Conservation (phyloP, 2,329 filamentous ascomycete genomes). For the Xylaria arbuscula region DNA sequence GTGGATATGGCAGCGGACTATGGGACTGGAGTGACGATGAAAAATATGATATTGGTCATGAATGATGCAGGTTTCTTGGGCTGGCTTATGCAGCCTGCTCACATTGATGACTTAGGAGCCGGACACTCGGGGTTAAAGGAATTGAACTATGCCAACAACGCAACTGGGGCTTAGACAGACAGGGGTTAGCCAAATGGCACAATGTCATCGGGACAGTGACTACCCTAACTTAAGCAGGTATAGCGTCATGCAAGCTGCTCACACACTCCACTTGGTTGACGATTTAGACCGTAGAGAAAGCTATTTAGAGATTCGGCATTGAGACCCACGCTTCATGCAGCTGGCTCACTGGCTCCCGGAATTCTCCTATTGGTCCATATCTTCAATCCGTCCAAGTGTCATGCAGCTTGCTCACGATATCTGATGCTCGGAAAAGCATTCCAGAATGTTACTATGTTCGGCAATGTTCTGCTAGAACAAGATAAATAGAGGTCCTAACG, state of each 20-base stretch:
- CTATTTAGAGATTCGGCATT: too few species aligned
- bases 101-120: constrained; percentile 27
- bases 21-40: constrained; percentile 23
- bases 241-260: constrained; percentile 53
- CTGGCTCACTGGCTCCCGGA: constrained; percentile 44
- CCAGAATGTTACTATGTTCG: neutral
- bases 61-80: neutral
- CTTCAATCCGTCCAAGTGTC: constrained; percentile 25
- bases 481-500: constrained; percentile 26
- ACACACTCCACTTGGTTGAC: constrained; percentile 43
- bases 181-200: constrained; percentile 11
- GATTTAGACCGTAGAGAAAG: neutral
- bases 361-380: constrained; percentile 36
- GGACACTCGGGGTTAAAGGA: constrained; percentile 19
- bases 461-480: neutral
- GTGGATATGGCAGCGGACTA: constrained; percentile 1
- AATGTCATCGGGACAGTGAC: neutral
- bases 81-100: constrained; percentile 42
- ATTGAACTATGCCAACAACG: neutral
- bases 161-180: constrained; percentile 31
- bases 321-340: constrained; percentile 39
- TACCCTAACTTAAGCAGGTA: constrained; percentile 22
- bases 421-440: constrained; percentile 36
- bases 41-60: constrained; percentile 3
- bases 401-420: constrained; percentile 46